Percentiles rank a stretch among this genome's conserved stretches.
Conservation (phyloP, 208 protist species). For the Sergeia podlipaevii region DNA sequence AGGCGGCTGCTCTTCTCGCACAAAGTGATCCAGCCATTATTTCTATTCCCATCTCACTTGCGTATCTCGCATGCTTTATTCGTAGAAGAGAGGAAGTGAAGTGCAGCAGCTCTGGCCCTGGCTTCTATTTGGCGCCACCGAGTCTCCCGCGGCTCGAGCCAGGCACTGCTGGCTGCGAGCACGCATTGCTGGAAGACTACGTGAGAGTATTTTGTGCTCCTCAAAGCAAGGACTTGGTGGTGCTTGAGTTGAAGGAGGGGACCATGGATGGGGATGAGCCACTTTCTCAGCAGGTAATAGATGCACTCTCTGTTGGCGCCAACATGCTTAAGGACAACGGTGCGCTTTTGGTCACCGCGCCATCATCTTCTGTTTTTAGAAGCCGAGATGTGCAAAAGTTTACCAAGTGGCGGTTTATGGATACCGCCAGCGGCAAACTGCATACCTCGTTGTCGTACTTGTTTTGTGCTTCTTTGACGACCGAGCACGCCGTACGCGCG, state of each 20-base stretch:
- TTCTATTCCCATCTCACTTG: neutral
- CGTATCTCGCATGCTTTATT: neutral
- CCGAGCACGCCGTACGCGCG: constrained; percentile 12
- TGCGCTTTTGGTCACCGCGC: neutral
- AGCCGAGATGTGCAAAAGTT: too few species aligned
- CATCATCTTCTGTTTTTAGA: too few species aligned
- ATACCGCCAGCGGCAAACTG: neutral
- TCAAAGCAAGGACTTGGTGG: neutral
- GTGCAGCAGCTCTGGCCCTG: neutral
- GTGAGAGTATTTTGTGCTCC: neutral
- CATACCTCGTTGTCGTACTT: constrained; percentile 9
- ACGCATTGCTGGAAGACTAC: neutral
- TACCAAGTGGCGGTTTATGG: constrained; percentile 4
- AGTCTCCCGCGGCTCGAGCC: neutral
- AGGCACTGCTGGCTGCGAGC: too few species aligned
- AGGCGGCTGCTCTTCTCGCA: too few species aligned
- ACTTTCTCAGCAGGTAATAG: neutral
- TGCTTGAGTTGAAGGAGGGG: neutral
- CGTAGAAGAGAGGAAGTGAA: neutral
- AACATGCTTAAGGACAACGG: too few species aligned
- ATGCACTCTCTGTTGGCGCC: too few species aligned
- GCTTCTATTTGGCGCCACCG: neutral
- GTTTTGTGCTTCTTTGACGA: constrained; percentile 15
- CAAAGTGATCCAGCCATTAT: too few species aligned
- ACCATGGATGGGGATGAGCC: neutral